phyloP scores from a whole-genome alignment of 306 rosid species.

The Betula pendula region DNA sequence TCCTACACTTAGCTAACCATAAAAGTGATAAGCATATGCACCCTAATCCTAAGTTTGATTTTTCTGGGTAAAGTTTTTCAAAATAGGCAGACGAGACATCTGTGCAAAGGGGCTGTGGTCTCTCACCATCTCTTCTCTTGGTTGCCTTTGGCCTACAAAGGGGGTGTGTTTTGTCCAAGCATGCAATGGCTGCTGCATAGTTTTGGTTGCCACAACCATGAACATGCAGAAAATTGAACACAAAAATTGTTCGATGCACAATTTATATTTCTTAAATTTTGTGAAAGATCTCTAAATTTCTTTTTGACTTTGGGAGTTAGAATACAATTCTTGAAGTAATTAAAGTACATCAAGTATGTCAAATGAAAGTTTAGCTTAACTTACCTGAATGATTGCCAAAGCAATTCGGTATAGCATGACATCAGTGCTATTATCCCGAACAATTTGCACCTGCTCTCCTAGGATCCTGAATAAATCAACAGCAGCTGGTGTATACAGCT shows the following conservation, averaged over 20 bases:
- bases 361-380: constrained; percentile 16
- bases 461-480: constrained; percentile 97
- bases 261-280: not conserved
- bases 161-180: not conserved
- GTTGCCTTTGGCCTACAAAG: not conserved
- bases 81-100: not conserved
- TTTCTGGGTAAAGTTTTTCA: not conserved
- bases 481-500: constrained; percentile 96
- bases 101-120: not conserved
- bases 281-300: not conserved
- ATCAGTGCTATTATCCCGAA: constrained; percentile 96
- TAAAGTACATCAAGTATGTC: not conserved
- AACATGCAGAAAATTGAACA: constrained; percentile 8
- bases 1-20: not conserved
- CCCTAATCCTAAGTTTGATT: not conserved
- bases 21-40: not conserved
- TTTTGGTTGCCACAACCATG: not conserved
- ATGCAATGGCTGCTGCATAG: not conserved
- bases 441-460: constrained; percentile 97
- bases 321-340: constrained; percentile 4
- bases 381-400: constrained; percentile 93
- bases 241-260: not conserved
- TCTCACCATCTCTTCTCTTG: not conserved
- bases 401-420: constrained; percentile 94
- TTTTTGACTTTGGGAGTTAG: not conserved